Base-by-base conservation (phyloP, 768 basidiomycete species). In the Suillus sp. region DNA sequence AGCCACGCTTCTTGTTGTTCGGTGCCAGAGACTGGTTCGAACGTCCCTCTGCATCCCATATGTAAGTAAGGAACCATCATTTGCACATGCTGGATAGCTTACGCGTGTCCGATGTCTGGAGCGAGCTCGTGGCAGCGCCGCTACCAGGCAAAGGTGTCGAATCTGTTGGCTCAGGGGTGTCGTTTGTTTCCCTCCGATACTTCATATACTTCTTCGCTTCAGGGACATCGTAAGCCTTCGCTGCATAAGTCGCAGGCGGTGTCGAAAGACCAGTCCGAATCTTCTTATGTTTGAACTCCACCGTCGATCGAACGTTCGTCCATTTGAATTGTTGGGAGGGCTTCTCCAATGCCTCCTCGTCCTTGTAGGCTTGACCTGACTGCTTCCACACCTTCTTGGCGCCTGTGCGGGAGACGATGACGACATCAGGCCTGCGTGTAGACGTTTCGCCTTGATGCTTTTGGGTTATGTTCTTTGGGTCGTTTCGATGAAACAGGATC, bases 251-350 rank as follows among this genome's bases (percentile, higher is more conserved):
- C n/a, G n/a, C n/a, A n/a, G n/a, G n/a, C n/a, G 54, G 60, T 3
- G 4, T 11, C 14, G 27, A 18, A 48, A 18, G n/a, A 5, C 34
- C 9, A 2, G 13, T 4, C 2, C 20, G 1, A 14, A 0, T n/a
- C 48, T 60, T 54, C 6, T 16, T 13, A n/a, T n/a, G 34, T 35
- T 54, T 54, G 48, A 60, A 60, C 35, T 60, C 59, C 25, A 60
- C 16, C 4, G n/a, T 27, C 59, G n/a, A n/a, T n/a, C n/a, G n/a
- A n/a, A n/a, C n/a, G n/a, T n/a, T n/a, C n/a, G n/a, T n/a, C n/a
- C 59, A 60, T 30, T 25, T 1, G 20, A 54, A 51, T 8, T 16
- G 18, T 10, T 35, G 16, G 1, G 6, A 2, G 22, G 60, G 60
- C 18, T 11, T 10, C 4, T 22, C 1, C n/a, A 2, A 20, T 9